Evolutionary conservation across 768 basidiomycete species (phyloP).

Genomic region (Leccinum aurantiacum): DNA sequence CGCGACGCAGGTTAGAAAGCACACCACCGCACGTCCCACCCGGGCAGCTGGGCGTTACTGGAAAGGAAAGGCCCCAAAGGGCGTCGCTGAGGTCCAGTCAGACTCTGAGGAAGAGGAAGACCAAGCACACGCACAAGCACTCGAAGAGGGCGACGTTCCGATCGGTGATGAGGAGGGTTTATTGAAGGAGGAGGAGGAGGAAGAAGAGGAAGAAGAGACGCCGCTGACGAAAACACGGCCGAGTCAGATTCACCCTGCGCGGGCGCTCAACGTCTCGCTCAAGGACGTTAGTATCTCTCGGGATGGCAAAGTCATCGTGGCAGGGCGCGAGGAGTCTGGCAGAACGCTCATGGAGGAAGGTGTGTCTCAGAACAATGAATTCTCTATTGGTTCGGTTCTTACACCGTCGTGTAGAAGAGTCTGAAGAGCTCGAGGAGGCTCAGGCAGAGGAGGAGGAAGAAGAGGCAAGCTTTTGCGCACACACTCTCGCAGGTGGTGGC

Average conservation of each 20-base stretch:
- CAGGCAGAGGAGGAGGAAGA: slow-evolving; percentile 34
- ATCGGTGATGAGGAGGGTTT: slow-evolving; percentile 60
- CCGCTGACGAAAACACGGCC: slow-evolving; percentile 42
- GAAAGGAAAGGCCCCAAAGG: slow-evolving; percentile 88
- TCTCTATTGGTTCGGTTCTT: slow-evolving; percentile 2
- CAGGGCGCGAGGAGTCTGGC: slow-evolving; percentile 76
- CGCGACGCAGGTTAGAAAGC: slow-evolving; percentile 51
- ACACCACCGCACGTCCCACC: slow-evolving; percentile 76
- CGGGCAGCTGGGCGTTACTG: slow-evolving; percentile 83
- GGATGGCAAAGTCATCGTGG: slow-evolving; percentile 79
- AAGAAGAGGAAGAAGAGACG: slow-evolving; percentile 47
- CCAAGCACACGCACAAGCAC: slow-evolving; percentile 35
- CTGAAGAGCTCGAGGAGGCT: slow-evolving; percentile 46
- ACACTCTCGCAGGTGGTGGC: slow-evolving; percentile 7
- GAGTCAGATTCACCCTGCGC: slow-evolving; percentile 37
- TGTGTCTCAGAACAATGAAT: slow-evolving; percentile 28
- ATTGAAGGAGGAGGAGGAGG: slow-evolving; percentile 37
- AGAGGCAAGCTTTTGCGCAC: slow-evolving; percentile 37
- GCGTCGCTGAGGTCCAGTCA: slow-evolving; percentile 54
- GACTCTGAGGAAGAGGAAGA: slow-evolving; percentile 68
- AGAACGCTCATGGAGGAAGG: slow-evolving; percentile 64
- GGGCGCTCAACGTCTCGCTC: slow-evolving; percentile 70
- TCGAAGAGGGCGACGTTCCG: slow-evolving; percentile 57
- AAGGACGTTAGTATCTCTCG: slow-evolving; percentile 79
- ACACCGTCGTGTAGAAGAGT: slow-evolving; percentile 12